A percentile compares a stretch with the other conserved stretches of the same genome.
These are phyloP conservation scores for Jackrogersella minutella DNA, from an alignment of 495 filamentous ascomycete species.

Conservation along the genomic window DNA sequence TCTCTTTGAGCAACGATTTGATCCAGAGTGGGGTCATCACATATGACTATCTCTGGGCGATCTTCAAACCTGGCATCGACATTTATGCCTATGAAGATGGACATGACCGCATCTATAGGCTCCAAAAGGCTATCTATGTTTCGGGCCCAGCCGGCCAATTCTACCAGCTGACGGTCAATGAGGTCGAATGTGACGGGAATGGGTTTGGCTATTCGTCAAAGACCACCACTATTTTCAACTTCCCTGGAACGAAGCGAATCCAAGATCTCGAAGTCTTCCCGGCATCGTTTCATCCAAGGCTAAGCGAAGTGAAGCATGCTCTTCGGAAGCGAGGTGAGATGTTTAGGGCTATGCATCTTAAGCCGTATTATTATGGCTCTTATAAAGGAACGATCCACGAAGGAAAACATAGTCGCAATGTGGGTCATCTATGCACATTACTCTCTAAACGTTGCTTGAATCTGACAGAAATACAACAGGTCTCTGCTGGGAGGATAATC, in stretches of 20 bases:
- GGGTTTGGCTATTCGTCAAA: too few relatives aligned
- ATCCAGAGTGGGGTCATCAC: conserved; percentile 66
- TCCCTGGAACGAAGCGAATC: conserved; percentile 65
- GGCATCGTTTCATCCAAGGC: conserved; percentile 61
- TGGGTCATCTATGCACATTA: too few relatives aligned
- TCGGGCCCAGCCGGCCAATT: conserved; percentile 52
- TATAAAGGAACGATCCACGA: too few relatives aligned
- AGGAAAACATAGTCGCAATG: too few relatives aligned
- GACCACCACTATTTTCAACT: conserved; percentile 60
- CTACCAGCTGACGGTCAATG: conserved; percentile 50
- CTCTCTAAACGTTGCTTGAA: too few relatives aligned
- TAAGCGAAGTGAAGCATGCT: conserved; percentile 47
- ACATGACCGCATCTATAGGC: conserved; percentile 47
- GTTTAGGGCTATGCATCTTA: too few relatives aligned
- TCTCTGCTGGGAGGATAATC: too few relatives aligned
- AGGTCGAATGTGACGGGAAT: conserved; percentile 68
- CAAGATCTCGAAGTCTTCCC: conserved; percentile 64
- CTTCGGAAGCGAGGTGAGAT: conserved; percentile 57
- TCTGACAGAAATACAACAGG: too few relatives aligned
- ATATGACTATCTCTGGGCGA: conserved; percentile 59
- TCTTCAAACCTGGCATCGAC: conserved; percentile 52
- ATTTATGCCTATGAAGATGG: conserved; percentile 43
- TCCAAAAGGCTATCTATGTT: conserved; percentile 44
- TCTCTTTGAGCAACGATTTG: conserved; percentile 66
- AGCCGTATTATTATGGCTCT: too few relatives aligned